Evolutionary conservation across 495 filamentous ascomycete species (phyloP), one percentile per base, ranked within the genome.

Genomic region (Pyrenopolyporus hunteri): DNA sequence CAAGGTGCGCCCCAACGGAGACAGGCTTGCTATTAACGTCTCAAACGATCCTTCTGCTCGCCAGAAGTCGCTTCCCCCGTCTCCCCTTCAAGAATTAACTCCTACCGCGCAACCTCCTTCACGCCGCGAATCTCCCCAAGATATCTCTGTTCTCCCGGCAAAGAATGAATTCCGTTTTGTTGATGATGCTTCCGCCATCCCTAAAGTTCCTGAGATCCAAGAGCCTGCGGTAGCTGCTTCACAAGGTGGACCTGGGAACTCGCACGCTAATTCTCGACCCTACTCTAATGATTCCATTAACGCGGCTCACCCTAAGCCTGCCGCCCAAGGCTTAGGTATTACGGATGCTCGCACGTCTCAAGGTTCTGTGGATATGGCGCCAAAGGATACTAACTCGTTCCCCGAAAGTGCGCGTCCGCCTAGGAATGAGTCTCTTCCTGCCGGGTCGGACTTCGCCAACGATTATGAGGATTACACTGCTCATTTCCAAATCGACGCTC

Each of bases 141-240:
- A 59, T 1, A 6, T 39, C 1, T 47, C 59, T 33, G 19, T 45
- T n/a, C 25, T 50, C 10, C 59, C 64, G 6, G 46, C 49, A 16
- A 67, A 69, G 50, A 67, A 69, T 14, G 68, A 67, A 29, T 71
- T 69, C 45, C 57, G 70, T 16, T 67, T 69, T 40, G 55, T 62
- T 6, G 47, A 73, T 46, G 70, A 70, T 51, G 44, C 67, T 63
- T 28, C 78, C 64, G 25, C 67, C 67, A 4, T 74, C 66, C 55
- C 69, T 40, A 52, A 69, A 49, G 48, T 67, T 50, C 66, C 64
- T 2, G 63, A 67, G 3, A 69, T 76, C 13, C 74, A 76, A 48
- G 73, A 74, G 47, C 75, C 74, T 10, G 60, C 69, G 5, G 55
- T 68, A n/a, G 70, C 65, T 26, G 74, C 71, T 17, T 70, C 70